Evolutionary conservation across 306 rosid genomes (phyloP), one percentile per base, ranked within the genome.

Genomic region (Acacia melanoxylon): DNA sequence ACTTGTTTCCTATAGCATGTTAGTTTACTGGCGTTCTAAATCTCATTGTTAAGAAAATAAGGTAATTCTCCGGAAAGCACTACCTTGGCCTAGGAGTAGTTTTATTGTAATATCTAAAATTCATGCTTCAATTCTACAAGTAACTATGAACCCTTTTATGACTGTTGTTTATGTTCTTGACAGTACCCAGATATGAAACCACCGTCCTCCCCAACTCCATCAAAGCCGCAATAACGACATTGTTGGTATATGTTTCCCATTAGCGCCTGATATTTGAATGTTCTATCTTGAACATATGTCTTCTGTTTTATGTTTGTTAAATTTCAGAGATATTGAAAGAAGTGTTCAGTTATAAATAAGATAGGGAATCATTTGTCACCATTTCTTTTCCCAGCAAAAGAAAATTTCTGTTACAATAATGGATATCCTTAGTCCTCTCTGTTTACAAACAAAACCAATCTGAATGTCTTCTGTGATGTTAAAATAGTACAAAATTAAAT

Each of bases 161-260:
- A 24, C 29, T 29, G 24, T 58, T 65, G 54, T 61, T 29, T 75
- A 25, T 75, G 11, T 72, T 77, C 44, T 74, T 81, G 82, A 67
- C 95, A 91, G 98, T 93, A 90, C 81, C 95, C 97, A 25, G 98
- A 91, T 88, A 68, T 93, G 88, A 95, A 93, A 83, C 97, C 94
- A 17, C 98, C 98, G 4, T 86, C 97, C 41, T 91, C 97, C 78
- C 97, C 97, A 44, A 90, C 89, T 79, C 97, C 97, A 35, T 89
- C 95, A 74, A 93, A 88, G 88, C 94, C 95, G 81, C 83, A 80
- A 81, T 68, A 76, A 46, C 77, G 81, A 79, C 44, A 78, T 40
- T 13, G 68, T 40, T 33, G 76, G 37, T n/a, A 45, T 52, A 31
- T 68, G 63, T 31, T 56, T 27, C 31, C 46, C 48, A 71, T 65